Evolutionary conservation across 2,329 filamentous ascomycete genomes (phyloP).

Genomic region (Sclerotinia subarctica): DNA sequence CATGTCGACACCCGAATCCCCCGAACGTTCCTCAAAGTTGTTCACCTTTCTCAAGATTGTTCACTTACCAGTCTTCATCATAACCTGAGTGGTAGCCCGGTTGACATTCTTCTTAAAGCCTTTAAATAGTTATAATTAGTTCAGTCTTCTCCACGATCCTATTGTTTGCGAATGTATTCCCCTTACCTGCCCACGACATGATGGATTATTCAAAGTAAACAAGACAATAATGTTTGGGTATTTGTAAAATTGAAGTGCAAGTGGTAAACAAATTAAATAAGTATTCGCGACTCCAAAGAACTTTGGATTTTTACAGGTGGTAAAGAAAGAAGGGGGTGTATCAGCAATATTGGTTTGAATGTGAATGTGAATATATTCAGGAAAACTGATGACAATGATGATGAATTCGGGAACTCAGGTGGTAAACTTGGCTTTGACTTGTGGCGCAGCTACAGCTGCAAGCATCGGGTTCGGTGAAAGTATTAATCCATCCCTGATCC

Average conservation of each 20-base stretch:
- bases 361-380: constrained; percentile 11
- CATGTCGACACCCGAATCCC: neutral
- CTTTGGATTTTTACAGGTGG: neutral
- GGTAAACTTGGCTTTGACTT: constrained; percentile 14
- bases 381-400: constrained; percentile 18
- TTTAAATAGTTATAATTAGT: constrained; percentile 35
- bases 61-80: constrained; percentile 91
- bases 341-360: neutral
- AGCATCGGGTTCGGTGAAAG: constrained; percentile 15
- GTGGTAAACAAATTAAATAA: neutral
- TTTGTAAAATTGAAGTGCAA: neutral
- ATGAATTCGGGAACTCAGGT: constrained; percentile 7
- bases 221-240: neutral
- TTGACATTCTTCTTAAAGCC: constrained; percentile 97
- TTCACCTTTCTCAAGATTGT: too few species aligned
- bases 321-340: constrained; percentile 1
- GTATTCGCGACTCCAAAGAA: neutral
- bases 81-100: constrained; percentile 97
- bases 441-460: constrained; percentile 19
- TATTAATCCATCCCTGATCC: neutral
- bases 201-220: constrained; percentile 20
- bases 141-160: constrained; percentile 16
- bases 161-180: constrained; percentile 30
- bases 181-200: constrained; percentile 50
- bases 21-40: neutral